Evolutionary conservation across 768 basidiomycete species (phyloP).

Genomic region (Butyriboletus loyo): DNA sequence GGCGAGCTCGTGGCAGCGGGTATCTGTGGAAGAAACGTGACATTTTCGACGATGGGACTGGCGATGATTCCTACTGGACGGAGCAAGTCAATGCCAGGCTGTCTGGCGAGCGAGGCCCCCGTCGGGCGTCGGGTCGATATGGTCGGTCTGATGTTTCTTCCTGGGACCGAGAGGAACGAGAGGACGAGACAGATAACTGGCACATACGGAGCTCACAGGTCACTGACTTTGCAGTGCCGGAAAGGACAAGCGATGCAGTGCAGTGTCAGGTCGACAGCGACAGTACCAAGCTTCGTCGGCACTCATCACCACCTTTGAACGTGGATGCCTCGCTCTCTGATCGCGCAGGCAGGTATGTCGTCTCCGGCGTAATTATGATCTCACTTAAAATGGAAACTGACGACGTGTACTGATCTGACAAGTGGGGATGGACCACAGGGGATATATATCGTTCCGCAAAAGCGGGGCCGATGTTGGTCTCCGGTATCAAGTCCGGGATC

Average conservation of each 20-base stretch:
- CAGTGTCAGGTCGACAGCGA: background rate
- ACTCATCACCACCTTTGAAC: conserved; percentile 1
- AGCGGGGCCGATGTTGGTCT: conserved; percentile 3
- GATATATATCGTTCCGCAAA: conserved; percentile 22
- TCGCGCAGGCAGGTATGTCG: background rate
- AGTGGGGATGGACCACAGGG: conserved; percentile 1
- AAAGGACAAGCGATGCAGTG: background rate
- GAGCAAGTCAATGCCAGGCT: conserved; percentile 9
- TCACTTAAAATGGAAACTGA: background rate
- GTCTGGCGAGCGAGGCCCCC: background rate
- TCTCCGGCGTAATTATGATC: background rate
- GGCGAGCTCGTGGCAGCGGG: background rate
- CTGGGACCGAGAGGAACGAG: conserved; percentile 2
- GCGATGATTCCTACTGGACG: conserved; percentile 6
- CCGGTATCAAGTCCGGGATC: background rate
- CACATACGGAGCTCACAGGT: conserved; percentile 2
- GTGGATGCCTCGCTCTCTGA: background rate
- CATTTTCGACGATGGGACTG: background rate
- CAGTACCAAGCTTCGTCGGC: background rate
- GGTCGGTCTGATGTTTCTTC: background rate
- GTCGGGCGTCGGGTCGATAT: background rate
- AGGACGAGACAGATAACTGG: conserved; percentile 10
- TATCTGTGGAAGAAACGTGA: background rate
- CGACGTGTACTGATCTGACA: background rate
- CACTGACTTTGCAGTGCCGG: background rate